Conservation (phyloP, 139 green algal genomes). For the Volvox africanus region DNA sequence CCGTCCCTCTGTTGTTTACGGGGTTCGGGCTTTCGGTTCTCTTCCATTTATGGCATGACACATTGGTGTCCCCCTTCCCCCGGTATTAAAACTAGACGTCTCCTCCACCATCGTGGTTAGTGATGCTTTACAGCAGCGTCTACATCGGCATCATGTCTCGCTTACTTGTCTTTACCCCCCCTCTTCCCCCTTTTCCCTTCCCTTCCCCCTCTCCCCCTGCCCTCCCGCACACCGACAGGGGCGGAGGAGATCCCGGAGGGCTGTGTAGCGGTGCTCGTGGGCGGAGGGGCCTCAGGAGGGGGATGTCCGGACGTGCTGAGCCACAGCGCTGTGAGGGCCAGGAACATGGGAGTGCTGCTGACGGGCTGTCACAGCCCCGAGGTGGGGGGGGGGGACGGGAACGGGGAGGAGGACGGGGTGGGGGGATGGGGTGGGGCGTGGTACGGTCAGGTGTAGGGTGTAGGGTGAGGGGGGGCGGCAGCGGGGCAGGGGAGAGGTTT, state of each 20-base stretch:
- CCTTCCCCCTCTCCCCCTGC: background rate
- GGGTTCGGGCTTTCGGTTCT: no score
- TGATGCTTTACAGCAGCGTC: no score
- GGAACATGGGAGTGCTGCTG: conserved; percentile 86
- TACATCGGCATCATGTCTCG: no score
- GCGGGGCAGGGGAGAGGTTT: no score
- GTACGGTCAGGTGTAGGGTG: no score
- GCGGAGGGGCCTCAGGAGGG: background rate
- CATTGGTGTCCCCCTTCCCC: no score
- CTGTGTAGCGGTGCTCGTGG: conserved; percentile 61
- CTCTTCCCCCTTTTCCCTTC: no score
- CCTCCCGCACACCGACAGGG: conserved; percentile 1
- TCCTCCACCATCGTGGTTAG: no score
- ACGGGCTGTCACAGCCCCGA: conserved; percentile 53
- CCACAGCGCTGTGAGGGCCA: conserved; percentile 88
- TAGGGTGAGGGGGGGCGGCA: background rate
- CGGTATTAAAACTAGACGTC: no score
- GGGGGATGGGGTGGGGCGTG: background rate
- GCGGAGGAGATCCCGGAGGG: conserved; percentile 72
- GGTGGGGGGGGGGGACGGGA: conserved; percentile 28
- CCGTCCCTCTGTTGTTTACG: no score
- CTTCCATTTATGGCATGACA: no score
- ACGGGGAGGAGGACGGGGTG: background rate
- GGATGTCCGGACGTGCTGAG: conserved; percentile 88
- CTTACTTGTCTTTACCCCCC: no score